Percentiles rank a stretch among this genome's conserved stretches.
These are phyloP conservation scores for Eurotiales sp. DNA, from an alignment of 2,329 filamentous ascomycete genomes.

Conservation along the genomic window DNA sequence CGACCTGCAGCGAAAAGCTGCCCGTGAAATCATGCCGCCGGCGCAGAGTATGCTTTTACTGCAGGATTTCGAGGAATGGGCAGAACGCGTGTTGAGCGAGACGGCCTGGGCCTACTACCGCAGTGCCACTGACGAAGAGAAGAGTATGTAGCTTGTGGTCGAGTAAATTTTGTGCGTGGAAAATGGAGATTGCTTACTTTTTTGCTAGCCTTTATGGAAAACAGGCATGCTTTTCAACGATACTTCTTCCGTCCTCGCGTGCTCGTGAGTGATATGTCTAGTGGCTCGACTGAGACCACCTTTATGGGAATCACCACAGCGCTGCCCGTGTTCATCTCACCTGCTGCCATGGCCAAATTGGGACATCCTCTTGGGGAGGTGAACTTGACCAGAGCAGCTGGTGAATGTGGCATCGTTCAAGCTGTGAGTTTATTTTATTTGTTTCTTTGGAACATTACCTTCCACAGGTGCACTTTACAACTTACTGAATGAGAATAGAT, in stretches of 20 bases:
- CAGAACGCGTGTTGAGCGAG: constrained; percentile 23
- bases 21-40: too few relatives aligned
- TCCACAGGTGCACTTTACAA: too few relatives aligned
- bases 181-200: too few relatives aligned
- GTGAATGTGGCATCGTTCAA: constrained; percentile 31
- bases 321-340: constrained; percentile 40
- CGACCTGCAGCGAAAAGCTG: too few relatives aligned
- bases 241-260: constrained; percentile 47
- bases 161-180: too few relatives aligned
- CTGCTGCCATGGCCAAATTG: constrained; percentile 40
- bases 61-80: constrained; percentile 34
- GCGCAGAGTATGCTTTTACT: constrained; percentile 28
- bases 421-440: too few relatives aligned
- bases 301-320: constrained; percentile 30
- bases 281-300: constrained; percentile 30
- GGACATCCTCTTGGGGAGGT: constrained; percentile 42
- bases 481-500: too few relatives aligned
- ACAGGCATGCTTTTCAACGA: constrained; percentile 39
- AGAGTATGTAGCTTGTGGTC: background rate
- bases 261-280: constrained; percentile 35
- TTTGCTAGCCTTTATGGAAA: constrained; percentile 32
- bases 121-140: constrained; percentile 47
- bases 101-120: constrained; percentile 41
- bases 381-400: constrained; percentile 38
- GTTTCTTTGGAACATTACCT: too few relatives aligned